phyloP scores from a whole-genome alignment of 176 grass and related monocot species.

The Aegilops speltoides region DNA sequence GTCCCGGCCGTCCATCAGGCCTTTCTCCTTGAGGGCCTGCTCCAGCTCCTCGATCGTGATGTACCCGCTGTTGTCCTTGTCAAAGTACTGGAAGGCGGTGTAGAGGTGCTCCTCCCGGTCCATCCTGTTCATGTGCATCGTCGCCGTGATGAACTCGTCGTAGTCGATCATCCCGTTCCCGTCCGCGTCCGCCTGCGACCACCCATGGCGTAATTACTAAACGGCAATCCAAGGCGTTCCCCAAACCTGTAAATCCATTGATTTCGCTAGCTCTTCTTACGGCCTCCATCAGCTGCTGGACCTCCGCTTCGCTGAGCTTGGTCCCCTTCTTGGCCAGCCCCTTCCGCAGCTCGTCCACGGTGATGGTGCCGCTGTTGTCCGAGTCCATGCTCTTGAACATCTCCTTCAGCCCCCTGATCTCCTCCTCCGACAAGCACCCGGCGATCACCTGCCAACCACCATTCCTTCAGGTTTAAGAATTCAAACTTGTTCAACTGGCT shows the following conservation, averaged over 20 bases:
- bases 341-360: conserved; percentile 64
- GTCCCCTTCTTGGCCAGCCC: conserved; percentile 82
- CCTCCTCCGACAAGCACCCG: conserved; percentile 82
- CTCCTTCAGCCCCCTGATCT: conserved; percentile 79
- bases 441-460: conserved; percentile 54
- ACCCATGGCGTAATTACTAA: neutral
- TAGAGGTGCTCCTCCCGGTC: conserved; percentile 82
- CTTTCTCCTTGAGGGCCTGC: conserved; percentile 72
- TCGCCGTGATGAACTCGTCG: conserved; percentile 91
- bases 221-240: neutral
- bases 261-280: conserved; percentile 28
- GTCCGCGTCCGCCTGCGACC: conserved; percentile 67
- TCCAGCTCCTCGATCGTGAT: conserved; percentile 89
- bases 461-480: neutral
- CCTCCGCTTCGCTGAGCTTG: conserved; percentile 64
- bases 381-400: conserved; percentile 89
- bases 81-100: conserved; percentile 82
- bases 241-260: neutral
- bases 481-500: neutral
- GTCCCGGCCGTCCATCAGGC: conserved; percentile 70
- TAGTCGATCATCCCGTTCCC: conserved; percentile 84
- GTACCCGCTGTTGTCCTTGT: conserved; percentile 90
- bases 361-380: conserved; percentile 80
- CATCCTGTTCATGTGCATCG: conserved; percentile 91
- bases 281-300: conserved; percentile 83